Evolutionary conservation across 306 rosid genomes (phyloP).

Genomic region (Gillenia trifoliata): DNA sequence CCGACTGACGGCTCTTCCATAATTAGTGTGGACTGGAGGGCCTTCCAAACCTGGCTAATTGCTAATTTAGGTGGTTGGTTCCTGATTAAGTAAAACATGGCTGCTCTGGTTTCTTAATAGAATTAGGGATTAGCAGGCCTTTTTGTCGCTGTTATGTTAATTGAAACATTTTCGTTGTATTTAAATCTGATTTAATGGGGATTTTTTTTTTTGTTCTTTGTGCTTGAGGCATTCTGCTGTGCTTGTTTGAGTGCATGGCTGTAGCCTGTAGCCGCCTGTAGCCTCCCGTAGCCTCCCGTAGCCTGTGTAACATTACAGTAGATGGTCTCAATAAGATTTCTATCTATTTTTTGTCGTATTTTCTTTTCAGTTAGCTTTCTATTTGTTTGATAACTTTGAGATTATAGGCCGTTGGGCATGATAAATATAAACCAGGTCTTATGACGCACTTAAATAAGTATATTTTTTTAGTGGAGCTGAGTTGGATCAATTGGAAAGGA

Average conservation of each 20-base stretch:
- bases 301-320: constrained; percentile 26
- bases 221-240: constrained; percentile 52
- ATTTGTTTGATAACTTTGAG: background rate
- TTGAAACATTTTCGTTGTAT: constrained; percentile 30
- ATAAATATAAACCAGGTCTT: no score
- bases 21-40: constrained; percentile 1
- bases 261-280: background rate
- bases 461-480: no score
- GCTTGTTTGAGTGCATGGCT: constrained; percentile 58
- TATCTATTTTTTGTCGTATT: background rate
- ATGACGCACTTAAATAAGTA: no score
- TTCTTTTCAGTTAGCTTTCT: background rate
- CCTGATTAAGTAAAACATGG: constrained; percentile 39
- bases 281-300: constrained; percentile 11
- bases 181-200: constrained; percentile 57
- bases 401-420: no score
- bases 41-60: background rate
- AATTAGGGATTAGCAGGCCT: constrained; percentile 36
- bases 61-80: constrained; percentile 21
- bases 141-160: constrained; percentile 30
- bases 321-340: constrained; percentile 26
- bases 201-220: constrained; percentile 27
- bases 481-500: no score
- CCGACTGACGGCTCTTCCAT: constrained; percentile 7
- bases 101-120: constrained; percentile 45